These are phyloP conservation scores for Ceratobasidium sp. DNA, from an alignment of 1,284 basidiomycete species.

Conservation along the genomic window DNA sequence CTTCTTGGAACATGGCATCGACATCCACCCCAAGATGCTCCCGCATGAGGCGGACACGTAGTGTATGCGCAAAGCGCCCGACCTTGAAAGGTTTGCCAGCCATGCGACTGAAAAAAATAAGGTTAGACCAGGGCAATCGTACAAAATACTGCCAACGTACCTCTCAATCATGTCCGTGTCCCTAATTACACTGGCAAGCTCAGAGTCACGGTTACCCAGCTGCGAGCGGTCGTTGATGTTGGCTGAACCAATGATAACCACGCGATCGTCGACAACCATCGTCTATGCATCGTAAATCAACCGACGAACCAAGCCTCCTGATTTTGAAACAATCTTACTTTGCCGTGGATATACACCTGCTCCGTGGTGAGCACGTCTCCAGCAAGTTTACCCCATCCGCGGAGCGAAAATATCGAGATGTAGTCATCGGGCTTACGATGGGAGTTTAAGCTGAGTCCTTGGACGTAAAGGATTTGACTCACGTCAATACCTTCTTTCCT, in stretches of 20 bases:
- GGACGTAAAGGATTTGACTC: conserved; percentile 49
- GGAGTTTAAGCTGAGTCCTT: not conserved
- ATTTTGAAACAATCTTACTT: conserved; percentile 53
- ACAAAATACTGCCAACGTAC: conserved; percentile 55
- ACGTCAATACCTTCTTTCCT: conserved; percentile 89
- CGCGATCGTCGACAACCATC: conserved; percentile 94
- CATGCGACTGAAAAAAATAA: conserved; percentile 61
- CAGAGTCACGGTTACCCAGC: conserved; percentile 95
- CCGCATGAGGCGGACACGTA: conserved; percentile 93
- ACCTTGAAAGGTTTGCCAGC: conserved; percentile 94
- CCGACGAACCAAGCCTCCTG: not conserved
- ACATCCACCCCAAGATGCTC: conserved; percentile 97
- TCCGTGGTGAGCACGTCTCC: conserved; percentile 88
- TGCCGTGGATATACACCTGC: conserved; percentile 88
- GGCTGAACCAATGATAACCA: conserved; percentile 98
- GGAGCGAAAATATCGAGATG: conserved; percentile 88
- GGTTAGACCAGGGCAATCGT: not conserved
- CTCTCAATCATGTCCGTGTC: conserved; percentile 97
- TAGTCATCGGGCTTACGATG: conserved; percentile 82
- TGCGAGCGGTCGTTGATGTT: conserved; percentile 99
- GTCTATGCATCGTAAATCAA: conserved; percentile 52
- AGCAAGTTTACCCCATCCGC: conserved; percentile 92
- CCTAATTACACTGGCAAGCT: conserved; percentile 88
- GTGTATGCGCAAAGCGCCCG: conserved; percentile 93
- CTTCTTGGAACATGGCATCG: conserved; percentile 84